Conservation (phyloP, 164 flowering plant species). For the Chimonanthus salicifolius region DNA sequence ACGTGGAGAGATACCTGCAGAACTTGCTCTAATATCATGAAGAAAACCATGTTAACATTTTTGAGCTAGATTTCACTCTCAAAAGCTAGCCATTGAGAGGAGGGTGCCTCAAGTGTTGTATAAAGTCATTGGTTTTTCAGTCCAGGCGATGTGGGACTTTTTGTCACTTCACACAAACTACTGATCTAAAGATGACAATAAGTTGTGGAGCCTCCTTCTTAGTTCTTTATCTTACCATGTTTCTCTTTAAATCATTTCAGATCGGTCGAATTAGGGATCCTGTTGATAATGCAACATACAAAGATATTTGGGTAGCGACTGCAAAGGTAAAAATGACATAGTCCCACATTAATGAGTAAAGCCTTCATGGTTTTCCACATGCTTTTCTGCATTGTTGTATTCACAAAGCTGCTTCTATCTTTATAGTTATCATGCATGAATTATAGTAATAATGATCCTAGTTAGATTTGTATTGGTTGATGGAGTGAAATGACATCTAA, state of each 20-base stretch:
- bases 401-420: not conserved
- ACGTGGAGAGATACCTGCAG: too few species aligned
- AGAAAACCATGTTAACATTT: too few species aligned
- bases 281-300: constrained; percentile 74
- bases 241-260: constrained; percentile 28
- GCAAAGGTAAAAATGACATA: constrained; percentile 60
- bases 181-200: too few species aligned
- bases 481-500: not conserved
- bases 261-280: constrained; percentile 65
- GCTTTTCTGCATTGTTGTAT: too few species aligned
- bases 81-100: too few species aligned
- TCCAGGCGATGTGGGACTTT: too few species aligned
- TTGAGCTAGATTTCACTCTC: too few species aligned
- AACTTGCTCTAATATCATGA: too few species aligned
- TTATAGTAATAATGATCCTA: not conserved
- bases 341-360: not conserved
- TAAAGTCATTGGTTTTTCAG: too few species aligned
- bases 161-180: too few species aligned
- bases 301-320: constrained; percentile 84
- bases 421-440: not conserved
- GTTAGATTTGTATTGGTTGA: not conserved
- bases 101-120: too few species aligned
- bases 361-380: not conserved
- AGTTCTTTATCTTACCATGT: not conserved
- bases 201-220: too few species aligned